Base-by-base conservation (phyloP, 495 filamentous ascomycete genomes). In the Sabuloglossum arenarium region DNA sequence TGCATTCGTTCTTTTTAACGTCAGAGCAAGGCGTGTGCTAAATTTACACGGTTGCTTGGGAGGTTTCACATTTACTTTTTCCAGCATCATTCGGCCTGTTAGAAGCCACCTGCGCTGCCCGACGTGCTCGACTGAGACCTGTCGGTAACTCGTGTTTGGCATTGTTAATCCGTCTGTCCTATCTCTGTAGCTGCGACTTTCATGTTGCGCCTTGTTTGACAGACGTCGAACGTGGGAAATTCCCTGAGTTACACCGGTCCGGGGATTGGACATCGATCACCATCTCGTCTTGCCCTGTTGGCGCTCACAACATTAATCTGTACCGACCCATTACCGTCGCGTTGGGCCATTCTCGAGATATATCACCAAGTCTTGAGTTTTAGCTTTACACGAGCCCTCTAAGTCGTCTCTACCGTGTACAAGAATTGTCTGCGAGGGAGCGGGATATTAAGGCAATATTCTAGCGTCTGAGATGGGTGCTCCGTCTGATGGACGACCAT, bases 1-100 rank as follows among this genome's bases (percentile, higher is more conserved):
- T 51, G 47, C 47, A 51, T 51, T 51, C 47, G 47, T 51, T 51
- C 47, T n/a, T 51, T 23, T 29, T 51, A 51, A 28, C 47, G 47
- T 27, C 24, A 51, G 11, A 51, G 47, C 47, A 51, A 16, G 47
- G 47, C 16, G 14, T 30, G 23, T 51, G 27, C 47, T 51, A 51
- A 51, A 51, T 28, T 27, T 51, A 51, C 47, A 16, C 28, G 8
- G 28, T 30, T 51, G 45, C 45, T 49, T 14, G 8, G 34, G 34
- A 39, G 34, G 34, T 39, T 39, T 39, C 34, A 39, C 34, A 39
- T 39, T 16, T 39, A 16, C 8, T n/a, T n/a, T n/a, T n/a, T n/a
- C n/a, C 34, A 39, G 16, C 34, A 16, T 39, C 34, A 16, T 39
- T 39, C 8, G 34, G 8, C 34, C 16, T 39, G 34, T 16, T 8